Evolutionary conservation across 108 stramenopile species (phyloP).

Genomic region (Skeletonema tropicum): DNA sequence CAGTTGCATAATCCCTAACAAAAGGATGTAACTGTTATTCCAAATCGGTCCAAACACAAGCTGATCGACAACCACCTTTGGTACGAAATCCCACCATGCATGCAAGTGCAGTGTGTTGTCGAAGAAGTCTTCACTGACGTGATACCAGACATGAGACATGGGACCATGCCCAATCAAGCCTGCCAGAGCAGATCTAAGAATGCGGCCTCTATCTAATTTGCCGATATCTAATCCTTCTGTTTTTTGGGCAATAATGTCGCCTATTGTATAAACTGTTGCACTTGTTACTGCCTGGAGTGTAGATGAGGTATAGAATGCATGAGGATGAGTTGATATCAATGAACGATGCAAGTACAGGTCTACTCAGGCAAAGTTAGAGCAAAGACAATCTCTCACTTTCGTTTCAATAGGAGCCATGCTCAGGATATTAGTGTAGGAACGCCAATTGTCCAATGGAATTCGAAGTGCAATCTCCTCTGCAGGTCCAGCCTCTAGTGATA

Average conservation of each 20-base stretch:
- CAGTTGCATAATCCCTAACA: conserved; percentile 68
- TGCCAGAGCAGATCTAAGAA: conserved; percentile 63
- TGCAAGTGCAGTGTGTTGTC: conserved; percentile 47
- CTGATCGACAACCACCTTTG: conserved; percentile 76
- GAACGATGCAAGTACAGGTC: background rate
- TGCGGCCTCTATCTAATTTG: conserved; percentile 64
- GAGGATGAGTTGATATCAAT: background rate
- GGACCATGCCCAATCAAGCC: conserved; percentile 88
- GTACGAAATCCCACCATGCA: conserved; percentile 69
- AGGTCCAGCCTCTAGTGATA: conserved; percentile 46
- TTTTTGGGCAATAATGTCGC: conserved; percentile 77
- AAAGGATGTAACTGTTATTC: conserved; percentile 66
- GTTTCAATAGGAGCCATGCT: conserved; percentile 49
- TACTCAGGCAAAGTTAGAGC: no score
- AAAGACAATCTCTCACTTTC: conserved; percentile 40
- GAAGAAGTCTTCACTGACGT: conserved; percentile 67
- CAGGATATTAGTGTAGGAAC: conserved; percentile 41
- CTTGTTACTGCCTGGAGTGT: conserved; percentile 30
- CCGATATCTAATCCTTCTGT: conserved; percentile 58
- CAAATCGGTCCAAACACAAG: conserved; percentile 55
- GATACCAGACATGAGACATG: conserved; percentile 81
- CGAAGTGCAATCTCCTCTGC: conserved; percentile 50
- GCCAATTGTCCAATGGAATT: conserved; percentile 59
- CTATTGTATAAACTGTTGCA: conserved; percentile 72
- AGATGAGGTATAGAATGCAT: background rate